phyloP scores from a whole-genome alignment of 2,329 filamentous ascomycete genomes.

The Trichoderma sp. region DNA sequence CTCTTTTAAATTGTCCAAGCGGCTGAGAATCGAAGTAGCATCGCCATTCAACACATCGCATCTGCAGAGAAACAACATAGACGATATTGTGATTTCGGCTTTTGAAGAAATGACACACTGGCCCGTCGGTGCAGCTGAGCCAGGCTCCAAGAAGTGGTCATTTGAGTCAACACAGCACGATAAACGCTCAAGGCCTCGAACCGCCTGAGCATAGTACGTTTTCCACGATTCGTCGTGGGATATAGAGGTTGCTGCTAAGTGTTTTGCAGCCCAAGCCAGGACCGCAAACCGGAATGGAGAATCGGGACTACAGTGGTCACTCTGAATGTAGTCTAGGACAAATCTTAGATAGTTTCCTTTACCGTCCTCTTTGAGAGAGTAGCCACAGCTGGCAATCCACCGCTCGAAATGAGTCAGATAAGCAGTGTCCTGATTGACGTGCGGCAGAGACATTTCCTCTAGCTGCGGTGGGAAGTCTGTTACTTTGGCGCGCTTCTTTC shows the following conservation, averaged over 20 bases:
- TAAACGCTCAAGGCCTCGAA: neutral
- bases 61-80: neutral
- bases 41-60: neutral
- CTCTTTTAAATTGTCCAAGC: neutral
- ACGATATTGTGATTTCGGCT: neutral
- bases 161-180: neutral
- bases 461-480: neutral
- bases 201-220: neutral
- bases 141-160: neutral
- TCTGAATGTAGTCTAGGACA: neutral
- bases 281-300: neutral
- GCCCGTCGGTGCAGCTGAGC: neutral
- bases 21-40: neutral
- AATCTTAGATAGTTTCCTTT: constrained; percentile 11
- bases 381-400: neutral
- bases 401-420: constrained; percentile 6
- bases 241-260: neutral
- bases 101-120: neutral
- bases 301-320: neutral
- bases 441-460: neutral
- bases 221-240: neutral
- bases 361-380: constrained; percentile 12
- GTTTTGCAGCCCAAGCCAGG: neutral
- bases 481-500: neutral
- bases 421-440: neutral